Evolutionary conservation across 73 alveolate species (phyloP).

Genomic region (Paramecium sexaurelia): DNA sequence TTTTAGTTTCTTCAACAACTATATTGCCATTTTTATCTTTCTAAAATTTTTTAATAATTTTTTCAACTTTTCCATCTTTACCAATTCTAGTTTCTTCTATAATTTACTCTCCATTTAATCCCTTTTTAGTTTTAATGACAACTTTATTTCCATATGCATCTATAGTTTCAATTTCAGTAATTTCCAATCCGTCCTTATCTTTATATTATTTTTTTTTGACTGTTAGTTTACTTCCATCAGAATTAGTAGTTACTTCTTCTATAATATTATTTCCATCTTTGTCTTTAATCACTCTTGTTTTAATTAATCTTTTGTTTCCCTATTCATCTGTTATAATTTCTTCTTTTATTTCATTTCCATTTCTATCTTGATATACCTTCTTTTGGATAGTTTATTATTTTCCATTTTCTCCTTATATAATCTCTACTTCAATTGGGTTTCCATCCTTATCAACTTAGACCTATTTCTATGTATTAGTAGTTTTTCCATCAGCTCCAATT

Average conservation of each 20-base stretch:
- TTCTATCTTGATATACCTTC: conserved; percentile 16
- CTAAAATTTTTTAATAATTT: background rate
- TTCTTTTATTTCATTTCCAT: conserved; percentile 47
- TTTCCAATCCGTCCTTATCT: conserved; percentile 68
- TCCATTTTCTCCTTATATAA: conserved; percentile 47
- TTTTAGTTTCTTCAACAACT: conserved; percentile 48
- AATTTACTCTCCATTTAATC: conserved; percentile 55
- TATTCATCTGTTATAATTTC: conserved; percentile 62
- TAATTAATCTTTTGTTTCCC: conserved; percentile 51
- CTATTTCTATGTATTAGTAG: background rate
- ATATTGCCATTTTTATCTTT: conserved; percentile 57
- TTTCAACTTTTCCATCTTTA: conserved; percentile 50
- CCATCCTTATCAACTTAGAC: conserved; percentile 66
- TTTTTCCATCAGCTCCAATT: conserved; percentile 30
- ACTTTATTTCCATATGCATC: conserved; percentile 66
- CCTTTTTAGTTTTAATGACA: conserved; percentile 45
- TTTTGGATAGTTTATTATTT: background rate
- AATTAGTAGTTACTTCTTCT: conserved; percentile 57
- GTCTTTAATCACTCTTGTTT: conserved; percentile 47
- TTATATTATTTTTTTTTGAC: conserved; percentile 50
- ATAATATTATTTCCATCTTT: conserved; percentile 65
- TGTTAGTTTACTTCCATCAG: conserved; percentile 60
- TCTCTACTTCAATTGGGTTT: conserved; percentile 45
- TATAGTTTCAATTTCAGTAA: conserved; percentile 51
- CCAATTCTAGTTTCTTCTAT: conserved; percentile 61